Percentiles rank a stretch among this genome's conserved stretches.
phyloP scores from a whole-genome alignment of 2,329 filamentous ascomycete genomes.

The Talaromyces sp. region DNA sequence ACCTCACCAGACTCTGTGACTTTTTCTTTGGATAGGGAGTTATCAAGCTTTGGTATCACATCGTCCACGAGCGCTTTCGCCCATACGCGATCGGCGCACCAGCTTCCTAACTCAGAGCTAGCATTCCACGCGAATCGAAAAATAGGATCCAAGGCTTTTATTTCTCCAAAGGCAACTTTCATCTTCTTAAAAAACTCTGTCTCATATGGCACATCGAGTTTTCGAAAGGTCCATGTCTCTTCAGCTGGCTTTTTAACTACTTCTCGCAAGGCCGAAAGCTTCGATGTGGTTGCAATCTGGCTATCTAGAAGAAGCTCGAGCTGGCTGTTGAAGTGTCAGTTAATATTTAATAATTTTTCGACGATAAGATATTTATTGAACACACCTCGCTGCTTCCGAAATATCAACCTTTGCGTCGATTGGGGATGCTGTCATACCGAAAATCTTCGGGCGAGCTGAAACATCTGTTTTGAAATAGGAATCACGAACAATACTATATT shows the following conservation, averaged over 20 bases:
- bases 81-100: slow-evolving; percentile 87
- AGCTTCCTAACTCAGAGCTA: slow-evolving; percentile 71
- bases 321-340: no score
- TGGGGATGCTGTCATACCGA: slow-evolving; percentile 97
- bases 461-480: slow-evolving; percentile 66
- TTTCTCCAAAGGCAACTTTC: slow-evolving; percentile 54
- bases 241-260: slow-evolving; percentile 63
- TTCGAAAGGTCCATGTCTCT: slow-evolving; percentile 60
- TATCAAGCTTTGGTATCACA: slow-evolving; percentile 64
- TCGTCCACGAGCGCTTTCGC: slow-evolving; percentile 66
- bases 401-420: slow-evolving; percentile 81
- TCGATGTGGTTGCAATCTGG: slow-evolving; percentile 76
- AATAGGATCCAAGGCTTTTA: slow-evolving; percentile 57
- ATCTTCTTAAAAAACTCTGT: slow-evolving; percentile 68
- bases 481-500: slow-evolving; percentile 74
- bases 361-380: no score
- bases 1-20: slow-evolving; percentile 11
- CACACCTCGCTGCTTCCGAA: slow-evolving; percentile 63
- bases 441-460: slow-evolving; percentile 69
- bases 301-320: slow-evolving; percentile 78
- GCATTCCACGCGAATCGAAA: slow-evolving; percentile 64
- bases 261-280: slow-evolving; percentile 62
- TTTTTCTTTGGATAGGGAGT: slow-evolving; percentile 33
- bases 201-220: slow-evolving; percentile 55
- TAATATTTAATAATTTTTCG: no score